Conservation (phyloP, 805 yeast genomes). For the Clavispora fructus region DNA sequence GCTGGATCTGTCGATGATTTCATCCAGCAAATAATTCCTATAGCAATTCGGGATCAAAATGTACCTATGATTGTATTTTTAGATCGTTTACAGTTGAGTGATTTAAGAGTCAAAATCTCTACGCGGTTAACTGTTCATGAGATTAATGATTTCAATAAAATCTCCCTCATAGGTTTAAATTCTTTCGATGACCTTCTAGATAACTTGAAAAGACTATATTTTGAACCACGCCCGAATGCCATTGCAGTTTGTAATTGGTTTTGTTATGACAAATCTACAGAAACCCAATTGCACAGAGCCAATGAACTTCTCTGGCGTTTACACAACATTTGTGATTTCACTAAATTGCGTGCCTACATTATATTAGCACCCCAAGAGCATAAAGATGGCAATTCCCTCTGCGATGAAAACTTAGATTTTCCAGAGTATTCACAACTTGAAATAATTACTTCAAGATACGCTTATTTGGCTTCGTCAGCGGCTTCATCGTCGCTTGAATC, state of each 20-base stretch:
- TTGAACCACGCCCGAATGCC: background rate
- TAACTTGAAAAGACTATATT: background rate
- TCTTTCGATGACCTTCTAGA: background rate
- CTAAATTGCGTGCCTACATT: background rate
- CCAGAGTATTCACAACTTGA: background rate
- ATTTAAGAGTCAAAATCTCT: background rate
- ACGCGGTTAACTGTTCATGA: background rate
- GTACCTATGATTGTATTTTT: background rate
- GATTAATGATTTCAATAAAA: background rate
- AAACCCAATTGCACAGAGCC: background rate
- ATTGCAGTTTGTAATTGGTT: background rate
- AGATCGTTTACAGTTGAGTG: background rate
- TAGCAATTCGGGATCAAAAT: no score
- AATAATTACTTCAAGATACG: constrained; percentile 3
- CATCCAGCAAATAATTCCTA: background rate
- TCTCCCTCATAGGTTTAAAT: background rate
- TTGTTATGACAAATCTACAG: background rate
- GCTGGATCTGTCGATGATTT: background rate
- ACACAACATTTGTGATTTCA: background rate
- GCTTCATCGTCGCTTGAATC: constrained; percentile 13
- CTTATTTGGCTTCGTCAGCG: constrained; percentile 14
- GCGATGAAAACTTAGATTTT: background rate
- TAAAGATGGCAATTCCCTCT: background rate
- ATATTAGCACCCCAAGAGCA: background rate
- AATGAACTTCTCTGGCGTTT: background rate